Conservation (phyloP, 2,329 filamentous ascomycete genomes). For the Taxawa tesnikishii region DNA sequence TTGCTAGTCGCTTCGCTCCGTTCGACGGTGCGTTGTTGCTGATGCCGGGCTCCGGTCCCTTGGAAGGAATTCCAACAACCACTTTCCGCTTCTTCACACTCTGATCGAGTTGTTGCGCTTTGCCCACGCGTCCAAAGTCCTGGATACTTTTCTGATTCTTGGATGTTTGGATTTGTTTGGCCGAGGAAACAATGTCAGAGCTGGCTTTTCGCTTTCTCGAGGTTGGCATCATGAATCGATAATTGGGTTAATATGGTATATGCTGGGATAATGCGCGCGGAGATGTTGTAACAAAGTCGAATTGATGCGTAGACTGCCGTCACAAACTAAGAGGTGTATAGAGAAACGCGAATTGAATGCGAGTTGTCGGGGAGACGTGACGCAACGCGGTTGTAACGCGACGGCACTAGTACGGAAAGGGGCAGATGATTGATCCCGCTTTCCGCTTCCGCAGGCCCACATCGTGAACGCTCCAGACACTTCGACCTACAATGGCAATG, state of each 20-base stretch:
- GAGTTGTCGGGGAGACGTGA: no score
- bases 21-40: neutral
- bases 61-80: neutral
- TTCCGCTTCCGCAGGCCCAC: no score
- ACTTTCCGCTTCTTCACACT: slow-evolving; percentile 4
- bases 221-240: slow-evolving; percentile 6
- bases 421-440: no score
- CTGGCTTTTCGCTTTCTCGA: slow-evolving; percentile 7
- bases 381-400: no score
- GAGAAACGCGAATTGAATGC: no score
- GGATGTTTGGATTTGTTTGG: neutral
- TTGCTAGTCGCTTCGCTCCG: neutral
- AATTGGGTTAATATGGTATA: no score
- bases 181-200: neutral
- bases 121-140: slow-evolving; percentile 5
- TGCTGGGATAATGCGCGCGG: slow-evolving; percentile 2
- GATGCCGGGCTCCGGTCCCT: neutral
- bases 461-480: no score
- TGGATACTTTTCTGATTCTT: slow-evolving; percentile 3
- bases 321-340: no score
- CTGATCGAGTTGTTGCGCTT: slow-evolving; percentile 1
- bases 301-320: neutral
- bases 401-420: no score
- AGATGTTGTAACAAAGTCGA: slow-evolving; percentile 1
- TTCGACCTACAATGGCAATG: no score